These are phyloP conservation scores for Botrytis elliptica DNA, from an alignment of 2,329 filamentous ascomycete genomes.

Conservation along the genomic window DNA sequence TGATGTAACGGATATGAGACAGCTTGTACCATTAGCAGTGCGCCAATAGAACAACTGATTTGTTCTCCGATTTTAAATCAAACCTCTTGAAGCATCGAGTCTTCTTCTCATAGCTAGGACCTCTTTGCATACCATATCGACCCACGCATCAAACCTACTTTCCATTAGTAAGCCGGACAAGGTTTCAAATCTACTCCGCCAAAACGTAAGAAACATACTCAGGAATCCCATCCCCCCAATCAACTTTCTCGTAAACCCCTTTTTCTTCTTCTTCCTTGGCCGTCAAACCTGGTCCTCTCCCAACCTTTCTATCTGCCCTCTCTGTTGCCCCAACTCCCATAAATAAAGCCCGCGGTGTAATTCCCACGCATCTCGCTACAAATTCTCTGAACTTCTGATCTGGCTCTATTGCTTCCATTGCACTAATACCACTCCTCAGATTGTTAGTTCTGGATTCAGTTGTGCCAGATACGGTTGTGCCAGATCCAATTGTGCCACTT, in stretches of 20 bases:
- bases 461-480: too few species aligned
- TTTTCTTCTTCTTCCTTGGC: conserved; percentile 6
- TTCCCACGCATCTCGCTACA: conserved; percentile 5
- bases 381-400: conserved; percentile 14
- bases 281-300: conserved; percentile 3
- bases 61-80: neutral
- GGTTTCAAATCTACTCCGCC: fast-evolving
- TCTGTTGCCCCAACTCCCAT: conserved; percentile 12
- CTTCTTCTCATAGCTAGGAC: conserved; percentile 13
- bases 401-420: conserved; percentile 2
- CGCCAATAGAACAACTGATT: neutral
- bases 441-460: neutral
- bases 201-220: neutral
- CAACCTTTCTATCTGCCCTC: neutral
- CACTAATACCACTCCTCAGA: neutral
- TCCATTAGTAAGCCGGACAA: neutral
- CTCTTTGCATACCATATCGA: conserved; percentile 19
- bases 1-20: neutral
- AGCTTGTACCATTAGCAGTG: neutral
- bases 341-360: neutral
- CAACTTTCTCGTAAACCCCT: neutral
- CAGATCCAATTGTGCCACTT: too few species aligned
- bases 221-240: conserved; percentile 2
- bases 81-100: conserved; percentile 8
- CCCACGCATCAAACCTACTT: conserved; percentile 9